phyloP scores from a whole-genome alignment of 208 protist species.

The Trypanosoma brucei region DNA sequence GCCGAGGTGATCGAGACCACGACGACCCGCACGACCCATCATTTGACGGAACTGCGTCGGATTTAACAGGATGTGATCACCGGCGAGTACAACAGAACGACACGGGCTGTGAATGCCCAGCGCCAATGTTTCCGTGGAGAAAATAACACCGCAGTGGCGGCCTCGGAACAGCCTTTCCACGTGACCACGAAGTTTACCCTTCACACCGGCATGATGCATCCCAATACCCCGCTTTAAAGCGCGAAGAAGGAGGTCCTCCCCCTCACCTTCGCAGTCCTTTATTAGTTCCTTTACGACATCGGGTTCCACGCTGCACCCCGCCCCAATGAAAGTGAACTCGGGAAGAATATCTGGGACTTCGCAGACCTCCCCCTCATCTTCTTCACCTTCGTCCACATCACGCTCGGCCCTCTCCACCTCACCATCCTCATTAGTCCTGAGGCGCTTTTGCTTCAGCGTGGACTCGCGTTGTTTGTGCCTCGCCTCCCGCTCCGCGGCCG shows the following conservation, averaged over 20 bases:
- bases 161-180: slow-evolving; percentile 93
- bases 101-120: slow-evolving; percentile 95
- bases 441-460: slow-evolving; percentile 69
- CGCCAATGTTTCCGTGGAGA: slow-evolving; percentile 92
- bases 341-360: slow-evolving; percentile 78
- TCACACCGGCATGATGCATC: slow-evolving; percentile 90
- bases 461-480: slow-evolving; percentile 63
- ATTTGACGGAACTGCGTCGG: slow-evolving; percentile 93
- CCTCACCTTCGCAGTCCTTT: slow-evolving; percentile 62
- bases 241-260: slow-evolving; percentile 61
- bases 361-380: slow-evolving; percentile 54
- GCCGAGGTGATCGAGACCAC: slow-evolving; percentile 92
- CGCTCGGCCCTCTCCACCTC: slow-evolving; percentile 48
- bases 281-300: slow-evolving; percentile 38
- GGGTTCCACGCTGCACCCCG: slow-evolving; percentile 45
- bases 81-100: slow-evolving; percentile 91
- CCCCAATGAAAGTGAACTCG: slow-evolving; percentile 82
- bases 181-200: slow-evolving; percentile 77
- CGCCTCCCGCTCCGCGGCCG: slow-evolving; percentile 54
- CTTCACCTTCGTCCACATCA: slow-evolving; percentile 37
- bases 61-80: slow-evolving; percentile 90
- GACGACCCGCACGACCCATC: slow-evolving; percentile 93
- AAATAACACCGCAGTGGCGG: slow-evolving; percentile 86
- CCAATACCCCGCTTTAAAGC: slow-evolving; percentile 87
- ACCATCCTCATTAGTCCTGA: slow-evolving; percentile 71